phyloP scores from a whole-genome alignment of 2,329 filamentous ascomycete genomes.

The Lachnellula occidentalis region DNA sequence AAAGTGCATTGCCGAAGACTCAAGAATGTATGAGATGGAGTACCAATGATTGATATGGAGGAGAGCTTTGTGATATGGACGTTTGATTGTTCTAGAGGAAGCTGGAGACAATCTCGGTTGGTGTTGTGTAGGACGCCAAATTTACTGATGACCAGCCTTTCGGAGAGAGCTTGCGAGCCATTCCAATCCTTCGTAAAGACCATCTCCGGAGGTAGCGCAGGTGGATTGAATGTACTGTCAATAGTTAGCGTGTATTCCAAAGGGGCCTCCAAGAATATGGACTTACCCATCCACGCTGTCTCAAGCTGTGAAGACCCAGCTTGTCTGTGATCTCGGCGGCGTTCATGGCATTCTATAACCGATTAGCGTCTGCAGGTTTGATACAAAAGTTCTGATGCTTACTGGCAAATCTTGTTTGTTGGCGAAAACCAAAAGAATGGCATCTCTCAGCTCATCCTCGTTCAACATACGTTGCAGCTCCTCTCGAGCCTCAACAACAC shows the following conservation, averaged over 20 bases:
- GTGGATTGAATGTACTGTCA: slow-evolving; percentile 96
- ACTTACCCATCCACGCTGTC: slow-evolving; percentile 97
- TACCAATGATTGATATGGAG: slow-evolving; percentile 28
- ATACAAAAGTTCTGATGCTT: slow-evolving; percentile 38
- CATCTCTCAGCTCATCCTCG: slow-evolving; percentile 97
- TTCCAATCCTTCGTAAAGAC: slow-evolving; percentile 98
- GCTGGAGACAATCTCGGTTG: slow-evolving; percentile 24
- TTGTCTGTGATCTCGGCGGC: slow-evolving; percentile 99
- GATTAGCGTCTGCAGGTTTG: slow-evolving; percentile 27
- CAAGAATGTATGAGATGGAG: slow-evolving; percentile 27
- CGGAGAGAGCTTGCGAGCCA: slow-evolving; percentile 81
- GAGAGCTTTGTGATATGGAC: slow-evolving; percentile 27
- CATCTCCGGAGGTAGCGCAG: slow-evolving; percentile 97
- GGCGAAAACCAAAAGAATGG: slow-evolving; percentile 93
- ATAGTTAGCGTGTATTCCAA: slow-evolving; percentile 15
- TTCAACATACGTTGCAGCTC: slow-evolving; percentile 98
- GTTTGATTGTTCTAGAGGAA: slow-evolving; percentile 27
- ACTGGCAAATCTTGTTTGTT: slow-evolving; percentile 99
- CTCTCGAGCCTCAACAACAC: slow-evolving; percentile 93
- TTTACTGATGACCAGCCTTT: slow-evolving; percentile 65
- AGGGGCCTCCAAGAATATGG: neutral
- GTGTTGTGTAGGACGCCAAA: slow-evolving; percentile 12
- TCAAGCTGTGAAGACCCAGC: slow-evolving; percentile 97
- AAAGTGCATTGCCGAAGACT: slow-evolving; percentile 30
- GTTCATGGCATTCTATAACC: slow-evolving; percentile 90